Percentiles rank a stretch among this genome's conserved stretches.
These are phyloP conservation scores for Tubosaeta sp. DNA, from an alignment of 768 basidiomycete genomes.

Conservation along the genomic window DNA sequence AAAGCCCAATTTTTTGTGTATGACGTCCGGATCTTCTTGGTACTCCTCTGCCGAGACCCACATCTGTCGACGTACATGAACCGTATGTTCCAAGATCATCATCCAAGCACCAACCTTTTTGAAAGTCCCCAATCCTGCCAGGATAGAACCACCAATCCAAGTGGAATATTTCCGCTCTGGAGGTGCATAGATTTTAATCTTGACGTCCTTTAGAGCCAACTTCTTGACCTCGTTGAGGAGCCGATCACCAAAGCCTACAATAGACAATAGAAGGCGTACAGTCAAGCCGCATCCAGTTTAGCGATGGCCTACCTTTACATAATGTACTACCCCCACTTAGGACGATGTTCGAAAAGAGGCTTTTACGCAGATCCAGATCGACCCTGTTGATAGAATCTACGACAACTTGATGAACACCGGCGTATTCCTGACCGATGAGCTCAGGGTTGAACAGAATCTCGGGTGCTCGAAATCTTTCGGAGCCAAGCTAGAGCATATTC, in stretches of 20 bases:
- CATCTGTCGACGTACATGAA: slow-evolving; percentile 57
- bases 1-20: slow-evolving; percentile 92
- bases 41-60: slow-evolving; percentile 99
- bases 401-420: slow-evolving; percentile 96
- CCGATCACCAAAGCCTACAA: slow-evolving; percentile 88
- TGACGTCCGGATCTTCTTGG: slow-evolving; percentile 98
- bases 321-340: slow-evolving; percentile 95
- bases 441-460: slow-evolving; percentile 98
- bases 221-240: slow-evolving; percentile 96
- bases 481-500: slow-evolving; percentile 61
- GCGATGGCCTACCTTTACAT: slow-evolving; percentile 66
- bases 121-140: slow-evolving; percentile 94
- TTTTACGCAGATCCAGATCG: slow-evolving; percentile 94
- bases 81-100: neutral
- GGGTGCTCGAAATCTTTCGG: slow-evolving; percentile 94
- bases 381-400: slow-evolving; percentile 98
- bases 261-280: slow-evolving; percentile 1
- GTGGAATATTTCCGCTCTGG: slow-evolving; percentile 99
- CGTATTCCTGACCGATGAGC: slow-evolving; percentile 92
- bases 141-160: slow-evolving; percentile 96
- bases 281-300: slow-evolving; percentile 17
- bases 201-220: slow-evolving; percentile 90
- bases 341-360: slow-evolving; percentile 93
- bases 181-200: slow-evolving; percentile 98
- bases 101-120: slow-evolving; percentile 65